Conservation (phyloP, 2,329 filamentous ascomycete species). For the Penicillium sp. region DNA sequence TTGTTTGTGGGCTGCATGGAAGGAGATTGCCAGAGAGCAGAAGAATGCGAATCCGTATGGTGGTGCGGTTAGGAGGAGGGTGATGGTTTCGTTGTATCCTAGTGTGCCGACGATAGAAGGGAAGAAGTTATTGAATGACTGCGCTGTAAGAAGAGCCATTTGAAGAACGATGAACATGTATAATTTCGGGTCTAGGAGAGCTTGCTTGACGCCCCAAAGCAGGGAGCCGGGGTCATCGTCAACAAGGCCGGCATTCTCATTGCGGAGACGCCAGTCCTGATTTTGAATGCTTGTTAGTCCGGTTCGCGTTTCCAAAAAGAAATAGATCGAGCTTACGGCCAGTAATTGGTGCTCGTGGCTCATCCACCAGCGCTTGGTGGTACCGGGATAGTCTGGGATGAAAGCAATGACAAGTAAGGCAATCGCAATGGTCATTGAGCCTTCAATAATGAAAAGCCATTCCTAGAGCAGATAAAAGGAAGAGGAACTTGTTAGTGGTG, state of each 20-base stretch:
- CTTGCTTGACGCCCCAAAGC: conserved; percentile 19
- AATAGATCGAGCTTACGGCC: too few relatives aligned
- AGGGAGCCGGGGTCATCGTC: conserved; percentile 28
- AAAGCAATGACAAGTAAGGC: conserved; percentile 16
- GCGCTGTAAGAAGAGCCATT: conserved; percentile 30
- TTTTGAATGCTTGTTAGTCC: not conserved
- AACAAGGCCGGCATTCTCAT: conserved; percentile 29
- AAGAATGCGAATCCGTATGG: conserved; percentile 20
- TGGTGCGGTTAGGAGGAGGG: conserved; percentile 24
- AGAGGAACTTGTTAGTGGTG: not conserved
- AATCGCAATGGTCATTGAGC: conserved; percentile 20
- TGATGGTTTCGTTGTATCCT: conserved; percentile 23
- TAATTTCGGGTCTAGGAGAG: conserved; percentile 26
- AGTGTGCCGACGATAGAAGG: conserved; percentile 26
- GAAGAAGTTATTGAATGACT: conserved; percentile 43
- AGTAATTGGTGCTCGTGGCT: conserved; percentile 16
- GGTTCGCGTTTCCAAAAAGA: too few relatives aligned
- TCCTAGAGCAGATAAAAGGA: conserved; percentile 5
- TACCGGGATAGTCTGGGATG: conserved; percentile 13
- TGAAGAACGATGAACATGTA: conserved; percentile 31
- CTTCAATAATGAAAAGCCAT: conserved; percentile 33
- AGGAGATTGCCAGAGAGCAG: conserved; percentile 22
- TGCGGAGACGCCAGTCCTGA: conserved; percentile 27
- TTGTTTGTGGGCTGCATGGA: conserved; percentile 26
- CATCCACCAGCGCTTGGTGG: conserved; percentile 17